Evolutionary conservation across 176 grass and related monocot species (phyloP).

Genomic region (Calamus simplicifolius): DNA sequence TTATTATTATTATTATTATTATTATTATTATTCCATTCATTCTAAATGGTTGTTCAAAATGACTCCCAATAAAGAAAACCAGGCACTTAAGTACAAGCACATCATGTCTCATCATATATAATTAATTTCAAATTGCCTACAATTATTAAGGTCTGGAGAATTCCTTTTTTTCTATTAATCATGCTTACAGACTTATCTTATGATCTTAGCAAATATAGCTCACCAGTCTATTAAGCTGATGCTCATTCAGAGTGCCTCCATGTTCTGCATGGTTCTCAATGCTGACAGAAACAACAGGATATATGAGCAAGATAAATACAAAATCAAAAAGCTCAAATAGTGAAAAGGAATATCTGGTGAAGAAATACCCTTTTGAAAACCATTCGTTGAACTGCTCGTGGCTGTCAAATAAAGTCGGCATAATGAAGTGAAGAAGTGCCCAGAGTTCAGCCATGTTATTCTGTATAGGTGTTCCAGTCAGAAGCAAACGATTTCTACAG

Average conservation of each 20-base stretch:
- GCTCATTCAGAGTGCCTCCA: conserved; percentile 97
- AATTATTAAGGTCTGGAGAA: too few species aligned
- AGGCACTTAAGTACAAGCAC: too few species aligned
- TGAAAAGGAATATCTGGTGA: conserved; percentile 19
- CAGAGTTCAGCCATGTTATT: conserved; percentile 99
- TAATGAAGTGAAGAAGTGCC: conserved; percentile 99
- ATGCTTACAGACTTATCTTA: too few species aligned
- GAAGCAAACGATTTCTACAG: conserved; percentile 98
- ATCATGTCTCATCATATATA: too few species aligned
- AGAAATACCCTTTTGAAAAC: conserved; percentile 96
- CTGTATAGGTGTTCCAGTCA: conserved; percentile 96
- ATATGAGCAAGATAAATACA: conserved; percentile 20
- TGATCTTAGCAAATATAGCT: conserved; percentile 4
- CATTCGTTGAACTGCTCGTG: conserved; percentile 99
- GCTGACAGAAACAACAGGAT: conserved; percentile 28
- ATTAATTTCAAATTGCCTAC: too few species aligned
- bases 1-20: too few species aligned
- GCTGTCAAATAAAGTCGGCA: conserved; percentile 99
- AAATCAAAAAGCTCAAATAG: conserved; percentile 16
- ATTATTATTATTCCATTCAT: too few species aligned
- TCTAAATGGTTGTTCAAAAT: too few species aligned
- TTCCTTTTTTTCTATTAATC: too few species aligned
- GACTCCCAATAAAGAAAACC: too few species aligned
- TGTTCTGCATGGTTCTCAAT: conserved; percentile 99
- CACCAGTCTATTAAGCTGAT: conserved; percentile 98